Conservation (phyloP, 805 yeast genomes). For the Candida boidinii region DNA sequence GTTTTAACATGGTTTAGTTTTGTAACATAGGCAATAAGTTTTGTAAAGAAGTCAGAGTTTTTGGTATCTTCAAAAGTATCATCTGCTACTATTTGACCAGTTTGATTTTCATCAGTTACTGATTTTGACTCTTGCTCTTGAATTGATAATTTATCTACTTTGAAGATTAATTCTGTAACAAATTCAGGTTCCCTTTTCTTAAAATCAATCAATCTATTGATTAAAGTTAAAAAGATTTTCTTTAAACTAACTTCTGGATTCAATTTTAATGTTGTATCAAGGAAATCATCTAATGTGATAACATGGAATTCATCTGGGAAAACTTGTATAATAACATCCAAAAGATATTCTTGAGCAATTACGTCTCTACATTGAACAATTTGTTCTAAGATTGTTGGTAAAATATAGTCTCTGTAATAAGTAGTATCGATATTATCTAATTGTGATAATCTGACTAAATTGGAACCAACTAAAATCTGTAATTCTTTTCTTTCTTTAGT, state of each 20-base stretch:
- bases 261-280: constrained; percentile 57
- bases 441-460: constrained; percentile 82
- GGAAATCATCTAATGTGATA: constrained; percentile 56
- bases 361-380: constrained; percentile 87
- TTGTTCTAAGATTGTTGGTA: constrained; percentile 82
- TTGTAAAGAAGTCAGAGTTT: constrained; percentile 39
- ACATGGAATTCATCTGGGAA: constrained; percentile 92
- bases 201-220: constrained; percentile 59
- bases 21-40: constrained; percentile 58
- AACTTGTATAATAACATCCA: constrained; percentile 88
- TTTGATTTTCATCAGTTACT: constrained; percentile 1
- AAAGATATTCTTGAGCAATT: constrained; percentile 83
- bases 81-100: neutral
- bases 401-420: constrained; percentile 40
- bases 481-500: constrained; percentile 77
- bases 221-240: constrained; percentile 58
- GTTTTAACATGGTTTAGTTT: constrained; percentile 50
- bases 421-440: constrained; percentile 61
- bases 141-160: constrained; percentile 1
- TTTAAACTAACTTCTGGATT: constrained; percentile 65
- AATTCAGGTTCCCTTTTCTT: constrained; percentile 30
- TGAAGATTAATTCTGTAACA: constrained; percentile 2
- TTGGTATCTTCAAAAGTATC: constrained; percentile 5
- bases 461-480: constrained; percentile 87
- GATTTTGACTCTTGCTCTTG: constrained; percentile 4